Base-by-base conservation (phyloP, 208 protist genomes). In the Trypanosoma conorhini region DNA sequence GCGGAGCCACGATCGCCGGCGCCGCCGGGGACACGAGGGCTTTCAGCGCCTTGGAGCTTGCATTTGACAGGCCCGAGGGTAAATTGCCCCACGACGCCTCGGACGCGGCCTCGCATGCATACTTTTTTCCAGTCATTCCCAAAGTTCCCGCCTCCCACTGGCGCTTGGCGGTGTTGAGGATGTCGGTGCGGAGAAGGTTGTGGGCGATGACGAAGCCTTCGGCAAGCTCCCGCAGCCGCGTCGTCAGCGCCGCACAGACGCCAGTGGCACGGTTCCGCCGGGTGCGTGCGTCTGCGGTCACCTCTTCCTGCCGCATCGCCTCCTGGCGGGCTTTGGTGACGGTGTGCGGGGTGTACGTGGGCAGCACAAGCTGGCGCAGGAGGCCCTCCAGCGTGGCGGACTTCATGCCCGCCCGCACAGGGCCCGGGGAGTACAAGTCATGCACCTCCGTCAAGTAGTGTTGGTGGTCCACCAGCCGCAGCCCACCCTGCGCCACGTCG, bases 401-500 rank as follows among this genome's bases (percentile, higher is more conserved):
- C 30, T 35, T 71, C 17, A 86, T 52, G 9, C 68, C 35, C 40
- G 81, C 67, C 3, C 56, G 28, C 0, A 86, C 81, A 0, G 72
- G 58, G 31, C 73, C 33, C 13, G 68, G n/a, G 3, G 68, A 63
- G 24, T 82, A 85, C n/a, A 96, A 66, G 35, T 82, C 30, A 19
- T 67, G 62, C 24, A 96, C 85, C 76, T 91, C 81, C 31, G 78
- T 84, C 15, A 96, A 66, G 64, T 86, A 69, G 42, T 79, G 79
- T 44, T 80, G 77, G 28, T 79, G 70, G 74, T 96, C 91, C n/a
- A 96, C 84, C n/a, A 96, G 79, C 31, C 86, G 91, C 65, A 96
- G 48, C 15, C 85, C 86, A 42, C 88, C 88, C 26, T 79, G 78
- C 15, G 87, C 81, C 5, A 96, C 48, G 64, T 96, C 91, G 68